A percentile compares a stretch with the other conserved stretches of the same genome.
phyloP scores from a whole-genome alignment of 129 eudicot genomes.

The Rutidosis leptorrhynchoides region DNA sequence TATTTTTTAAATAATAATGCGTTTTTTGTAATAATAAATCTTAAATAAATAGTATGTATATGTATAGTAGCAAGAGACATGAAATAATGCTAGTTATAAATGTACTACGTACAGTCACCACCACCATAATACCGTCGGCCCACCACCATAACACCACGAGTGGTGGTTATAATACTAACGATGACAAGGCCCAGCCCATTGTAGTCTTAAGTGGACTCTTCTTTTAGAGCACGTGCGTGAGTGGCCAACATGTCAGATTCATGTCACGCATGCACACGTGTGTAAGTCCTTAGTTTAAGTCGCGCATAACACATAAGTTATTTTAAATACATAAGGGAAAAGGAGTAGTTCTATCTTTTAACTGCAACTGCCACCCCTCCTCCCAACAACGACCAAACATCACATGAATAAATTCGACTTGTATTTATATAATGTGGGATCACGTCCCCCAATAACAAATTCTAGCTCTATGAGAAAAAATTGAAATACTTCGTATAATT shows the following conservation, averaged over 20 bases:
- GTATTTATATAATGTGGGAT: too few species aligned
- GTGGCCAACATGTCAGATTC: slow-evolving; percentile 32
- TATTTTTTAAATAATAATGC: too few species aligned
- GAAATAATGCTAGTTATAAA: slow-evolving; percentile 1
- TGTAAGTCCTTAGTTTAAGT: slow-evolving; percentile 29
- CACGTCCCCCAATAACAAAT: too few species aligned
- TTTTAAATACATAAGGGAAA: slow-evolving; percentile 11
- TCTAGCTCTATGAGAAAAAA: too few species aligned
- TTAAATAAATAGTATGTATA: not conserved
- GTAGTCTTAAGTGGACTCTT: slow-evolving; percentile 7
- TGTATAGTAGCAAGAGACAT: not conserved
- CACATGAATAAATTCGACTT: too few species aligned
- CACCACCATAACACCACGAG: slow-evolving; percentile 28
- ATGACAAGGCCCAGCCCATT: slow-evolving; percentile 29
- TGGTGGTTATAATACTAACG: slow-evolving; percentile 31
- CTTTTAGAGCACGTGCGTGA: slow-evolving; percentile 21
- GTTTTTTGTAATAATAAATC: too few species aligned
- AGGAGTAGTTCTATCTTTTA: slow-evolving; percentile 17
- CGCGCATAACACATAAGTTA: not conserved
- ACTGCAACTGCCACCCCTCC: slow-evolving; percentile 12
- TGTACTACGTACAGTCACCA: slow-evolving; percentile 13
- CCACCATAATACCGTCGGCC: slow-evolving; percentile 26
- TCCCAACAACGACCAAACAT: slow-evolving; percentile 3
- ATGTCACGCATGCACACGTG: slow-evolving; percentile 40
- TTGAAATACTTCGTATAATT: not conserved